Base-by-base conservation (phyloP, 768 basidiomycete genomes). In the Pluteus cervinus region DNA sequence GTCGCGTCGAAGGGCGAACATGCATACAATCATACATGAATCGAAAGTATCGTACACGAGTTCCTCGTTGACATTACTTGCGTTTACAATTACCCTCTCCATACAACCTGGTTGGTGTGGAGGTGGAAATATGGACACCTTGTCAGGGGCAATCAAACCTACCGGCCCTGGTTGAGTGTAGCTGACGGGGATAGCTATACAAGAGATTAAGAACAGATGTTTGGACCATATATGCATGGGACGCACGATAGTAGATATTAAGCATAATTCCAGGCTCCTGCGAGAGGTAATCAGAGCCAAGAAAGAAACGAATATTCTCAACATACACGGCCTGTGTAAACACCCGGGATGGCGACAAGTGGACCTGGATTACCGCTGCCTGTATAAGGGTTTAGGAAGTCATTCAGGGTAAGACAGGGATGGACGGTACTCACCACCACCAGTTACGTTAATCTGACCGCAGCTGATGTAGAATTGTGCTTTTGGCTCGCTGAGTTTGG, bases 361-460 rank as follows among this genome's bases (percentile, higher is more conserved):
- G 26, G 26, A 9, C 26, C 26, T 9, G 26, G 26, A 14, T 14
- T 28, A 28, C 26, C 26, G 26, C 26, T 28, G 26, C 26, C 26
- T 29, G n/a, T n/a, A n/a, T n/a, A n/a, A n/a, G n/a, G n/a, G n/a
- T n/a, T n/a, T n/a, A n/a, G n/a, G n/a, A n/a, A n/a, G n/a, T n/a
- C n/a, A n/a, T n/a, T n/a, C n/a, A n/a, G n/a, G n/a, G n/a, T n/a
- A n/a, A n/a, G n/a, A n/a, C n/a, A n/a, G n/a, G n/a, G n/a, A n/a
- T n/a, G n/a, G n/a, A n/a, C n/a, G n/a, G n/a, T n/a, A n/a, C n/a
- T n/a, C n/a, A n/a, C 66, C 67, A 29, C 67, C 66, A 21, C 58
- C 58, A 9, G 60, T 60, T 12, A 69, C 62, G 24, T 62, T 60
- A 39, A 69, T 52, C 40, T 69, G 67, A 2, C 54, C 66, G 37